Conservation (phyloP, 208 protist genomes). For the Endotrypanum monterogeii region DNA sequence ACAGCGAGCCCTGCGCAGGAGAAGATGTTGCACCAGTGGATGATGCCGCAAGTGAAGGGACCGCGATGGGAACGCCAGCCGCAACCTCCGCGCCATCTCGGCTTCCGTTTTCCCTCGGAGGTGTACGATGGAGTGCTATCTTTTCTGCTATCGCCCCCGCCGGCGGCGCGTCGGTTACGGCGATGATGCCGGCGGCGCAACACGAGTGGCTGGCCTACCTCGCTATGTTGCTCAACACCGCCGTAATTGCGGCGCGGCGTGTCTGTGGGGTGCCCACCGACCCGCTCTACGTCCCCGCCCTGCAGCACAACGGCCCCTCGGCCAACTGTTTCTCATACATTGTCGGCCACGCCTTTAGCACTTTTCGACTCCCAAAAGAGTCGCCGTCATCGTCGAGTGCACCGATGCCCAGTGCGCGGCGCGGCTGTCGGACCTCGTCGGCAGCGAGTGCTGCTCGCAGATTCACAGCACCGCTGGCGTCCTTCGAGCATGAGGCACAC, state of each 20-base stretch:
- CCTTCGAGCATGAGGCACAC: constrained; percentile 24
- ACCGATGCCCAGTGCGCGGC: constrained; percentile 1
- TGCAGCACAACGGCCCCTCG: constrained; percentile 23
- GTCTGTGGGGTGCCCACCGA: constrained; percentile 51
- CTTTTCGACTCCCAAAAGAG: constrained; percentile 16
- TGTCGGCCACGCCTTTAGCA: constrained; percentile 34
- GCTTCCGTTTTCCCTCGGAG: constrained; percentile 8
- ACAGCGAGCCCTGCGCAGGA: background rate
- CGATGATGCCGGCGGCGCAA: constrained; percentile 11
- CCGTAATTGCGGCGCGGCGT: constrained; percentile 45
- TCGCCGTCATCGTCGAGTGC: background rate
- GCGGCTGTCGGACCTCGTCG: background rate
- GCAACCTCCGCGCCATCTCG: background rate
- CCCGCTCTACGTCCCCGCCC: constrained; percentile 41
- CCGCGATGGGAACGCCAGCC: background rate
- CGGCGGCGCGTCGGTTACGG: constrained; percentile 12
- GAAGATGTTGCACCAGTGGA: background rate
- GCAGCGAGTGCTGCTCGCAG: background rate
- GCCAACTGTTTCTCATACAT: constrained; percentile 37
- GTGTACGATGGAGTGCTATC: constrained; percentile 5
- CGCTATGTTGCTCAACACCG: constrained; percentile 41
- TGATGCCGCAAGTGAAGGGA: background rate
- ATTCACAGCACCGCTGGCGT: constrained; percentile 14
- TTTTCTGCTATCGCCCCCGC: background rate
- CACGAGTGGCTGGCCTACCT: constrained; percentile 42